Base-by-base conservation (phyloP, 345 rosid species). In the Lumnitzera racemosa region DNA sequence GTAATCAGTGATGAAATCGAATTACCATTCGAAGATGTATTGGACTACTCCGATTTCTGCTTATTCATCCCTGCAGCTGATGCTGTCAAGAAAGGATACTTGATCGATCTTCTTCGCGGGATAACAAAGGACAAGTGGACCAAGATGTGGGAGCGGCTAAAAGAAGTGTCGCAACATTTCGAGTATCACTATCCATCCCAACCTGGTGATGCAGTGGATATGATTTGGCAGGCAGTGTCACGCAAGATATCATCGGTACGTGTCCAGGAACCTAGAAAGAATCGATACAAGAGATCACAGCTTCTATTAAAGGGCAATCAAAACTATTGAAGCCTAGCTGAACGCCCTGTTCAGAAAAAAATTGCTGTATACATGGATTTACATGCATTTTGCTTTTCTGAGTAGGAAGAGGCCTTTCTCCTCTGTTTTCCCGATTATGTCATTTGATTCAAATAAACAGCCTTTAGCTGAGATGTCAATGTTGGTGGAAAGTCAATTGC, bases 21-120 rank as follows among this genome's bases (percentile, higher is more conserved):
- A 80, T 78, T 92, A 56, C 96, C 98, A 23, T 92, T 74, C 64
- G 98, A 92, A 73, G 96, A 92, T 70, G 81, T 85, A 20, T 66
- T 89, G 29, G 98, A 89, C 83, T 87, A 89, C 76, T 85, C 96
- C 0, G 76, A 83, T 43, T 87, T 89, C 70, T 82, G 84, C 58
- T 59, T 92, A 64, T 87, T 86, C 69, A 76, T 89, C 56, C 85
- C 55, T 15, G 81, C 96, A 13, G 71, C 90, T 1, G 87, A 85
- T 72, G 96, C 96, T 56, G 68, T 83, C 24, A 87, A 77, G 75
- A 76, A 81, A 31, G 96, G 88, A 7, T 68, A 75, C 71, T 72
- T 89, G 57, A 72, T 87, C 73, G 76, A 66, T 66, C 86, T 81
- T 69, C 88, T 92, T 4, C 81, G 78, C 46, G 85, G 88, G 58